Percentiles rank a stretch among this genome's conserved stretches.
These are phyloP conservation scores for Isatis lusitanica DNA, from an alignment of 441 rosid genomes.

Conservation along the genomic window DNA sequence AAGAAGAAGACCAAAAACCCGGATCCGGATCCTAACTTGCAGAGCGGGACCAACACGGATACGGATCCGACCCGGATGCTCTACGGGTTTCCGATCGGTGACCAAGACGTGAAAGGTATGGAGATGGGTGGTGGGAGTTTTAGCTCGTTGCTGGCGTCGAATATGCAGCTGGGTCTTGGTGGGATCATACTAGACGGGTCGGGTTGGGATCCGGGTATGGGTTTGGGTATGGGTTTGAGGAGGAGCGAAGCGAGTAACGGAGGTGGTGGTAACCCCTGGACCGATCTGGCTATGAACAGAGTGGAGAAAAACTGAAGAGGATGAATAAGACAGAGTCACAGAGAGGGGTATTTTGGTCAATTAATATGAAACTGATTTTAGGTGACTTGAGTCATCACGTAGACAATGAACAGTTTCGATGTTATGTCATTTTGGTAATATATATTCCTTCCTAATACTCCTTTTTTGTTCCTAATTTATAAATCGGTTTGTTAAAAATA, in stretches of 20 bases:
- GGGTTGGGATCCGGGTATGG: conserved; percentile 35
- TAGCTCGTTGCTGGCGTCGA: conserved; percentile 33
- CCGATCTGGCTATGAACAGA: conserved; percentile 40
- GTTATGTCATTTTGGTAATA: conserved; percentile 31
- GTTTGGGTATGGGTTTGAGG: conserved; percentile 34
- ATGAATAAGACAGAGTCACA: neutral
- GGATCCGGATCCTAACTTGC: conserved; percentile 22
- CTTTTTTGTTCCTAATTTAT: neutral
- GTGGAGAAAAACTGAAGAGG: conserved; percentile 29
- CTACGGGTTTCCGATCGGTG: conserved; percentile 39
- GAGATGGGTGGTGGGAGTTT: conserved; percentile 35
- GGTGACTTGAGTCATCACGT: conserved; percentile 23
- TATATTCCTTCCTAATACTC: conserved; percentile 10
- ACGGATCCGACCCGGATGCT: conserved; percentile 38
- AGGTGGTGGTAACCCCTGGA: conserved; percentile 28
- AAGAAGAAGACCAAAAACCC: conserved; percentile 36
- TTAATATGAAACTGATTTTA: conserved; percentile 23
- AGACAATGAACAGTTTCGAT: conserved; percentile 25
- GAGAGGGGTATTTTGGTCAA: conserved; percentile 27
- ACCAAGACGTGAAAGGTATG: conserved; percentile 35
- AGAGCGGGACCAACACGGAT: neutral
- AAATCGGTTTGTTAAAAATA: neutral
- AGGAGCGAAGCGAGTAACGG: conserved; percentile 25
- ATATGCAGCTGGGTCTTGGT: conserved; percentile 42
- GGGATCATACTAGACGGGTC: conserved; percentile 35